Conservation (phyloP, 805 yeast species). For the Danielia reshetovae region DNA sequence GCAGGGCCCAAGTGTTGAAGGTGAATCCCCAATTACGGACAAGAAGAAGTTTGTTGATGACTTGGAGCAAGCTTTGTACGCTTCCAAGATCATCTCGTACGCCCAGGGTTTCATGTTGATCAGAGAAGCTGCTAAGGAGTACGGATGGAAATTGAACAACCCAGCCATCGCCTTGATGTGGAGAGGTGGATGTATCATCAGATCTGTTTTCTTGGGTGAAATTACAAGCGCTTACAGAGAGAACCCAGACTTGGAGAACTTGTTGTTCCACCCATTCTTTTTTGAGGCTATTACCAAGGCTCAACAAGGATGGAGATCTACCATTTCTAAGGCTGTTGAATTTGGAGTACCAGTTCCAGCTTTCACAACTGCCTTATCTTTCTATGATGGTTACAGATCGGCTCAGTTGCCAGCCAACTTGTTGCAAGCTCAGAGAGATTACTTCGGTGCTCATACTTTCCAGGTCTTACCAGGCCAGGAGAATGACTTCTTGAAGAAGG, state of each 20-base stretch:
- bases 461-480: slow-evolving; percentile 86
- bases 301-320: slow-evolving; percentile 92
- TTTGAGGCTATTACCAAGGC: slow-evolving; percentile 87
- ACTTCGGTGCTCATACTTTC: slow-evolving; percentile 99
- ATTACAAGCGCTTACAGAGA: slow-evolving; percentile 95
- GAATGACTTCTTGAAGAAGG: slow-evolving; percentile 70
- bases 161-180: slow-evolving; percentile 99
- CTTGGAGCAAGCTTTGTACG: slow-evolving; percentile 96
- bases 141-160: slow-evolving; percentile 95
- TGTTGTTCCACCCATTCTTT: slow-evolving; percentile 95
- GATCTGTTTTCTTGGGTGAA: slow-evolving; percentile 97
- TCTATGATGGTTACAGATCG: slow-evolving; percentile 99
- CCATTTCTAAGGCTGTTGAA: slow-evolving; percentile 71
- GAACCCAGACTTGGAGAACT: slow-evolving; percentile 90
- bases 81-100: slow-evolving; percentile 96
- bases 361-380: slow-evolving; percentile 91
- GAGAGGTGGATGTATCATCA: slow-evolving; percentile 99
- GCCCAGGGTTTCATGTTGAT: slow-evolving; percentile 99
- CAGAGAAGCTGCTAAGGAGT: slow-evolving; percentile 96
- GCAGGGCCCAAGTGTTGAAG: slow-evolving; percentile 71
- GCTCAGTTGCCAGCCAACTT: slow-evolving; percentile 94
- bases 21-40: slow-evolving; percentile 62
- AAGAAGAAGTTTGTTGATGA: slow-evolving; percentile 83
- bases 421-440: slow-evolving; percentile 99
- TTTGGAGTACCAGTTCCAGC: slow-evolving; percentile 98